Evolutionary conservation across 192 early-diverging fungal genomes (phyloP), one percentile per base, ranked within the genome.

Genomic region (Coemansia sp.): DNA sequence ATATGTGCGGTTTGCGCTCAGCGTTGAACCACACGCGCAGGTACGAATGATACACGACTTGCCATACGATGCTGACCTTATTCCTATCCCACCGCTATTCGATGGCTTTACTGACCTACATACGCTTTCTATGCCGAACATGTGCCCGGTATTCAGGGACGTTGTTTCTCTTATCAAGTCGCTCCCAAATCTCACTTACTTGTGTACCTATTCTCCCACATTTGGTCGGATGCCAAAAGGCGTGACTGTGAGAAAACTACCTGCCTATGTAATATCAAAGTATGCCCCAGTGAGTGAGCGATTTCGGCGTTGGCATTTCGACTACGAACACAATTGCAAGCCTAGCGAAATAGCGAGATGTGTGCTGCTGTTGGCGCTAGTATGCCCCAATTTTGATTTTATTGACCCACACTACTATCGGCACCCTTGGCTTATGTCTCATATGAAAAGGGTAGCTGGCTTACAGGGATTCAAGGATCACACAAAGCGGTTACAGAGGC

Each of bases 341-440:
- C 12, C 9, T 15, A 55, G 16, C 27, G 11, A 55, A 15, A 5
- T 55, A 2, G 12, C 27, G 12, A 55, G 27, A 31, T 55, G 52
- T 31, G 52, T 55, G 52, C 52, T 55, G 52, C 27, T 55, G 15
- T 31, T 55, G 52, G 52, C 52, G 27, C 52, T 55, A 55, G 7
- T 55, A 13, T 55, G 52, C 24, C 52, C 27, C 7, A 31, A 55
- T 24, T 55, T 55, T 1, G 27, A 55, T 0, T 55, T 16, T 13
- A 31, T 55, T 0, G 11, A 55, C 11, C 7, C 63, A 12, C 2
- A 1, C 24, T 55, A 55, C 24, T 13, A 55, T 15, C 9, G 24
- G 10, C 1, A 15, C 9, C 50, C 22, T 3, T 8, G 2, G 13
- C 7, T 29, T 5, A 20, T 55, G 24, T 8, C 10, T 29, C 52